phyloP scores from a whole-genome alignment of 75 land plant species.

The Ceratopteris richardii region DNA sequence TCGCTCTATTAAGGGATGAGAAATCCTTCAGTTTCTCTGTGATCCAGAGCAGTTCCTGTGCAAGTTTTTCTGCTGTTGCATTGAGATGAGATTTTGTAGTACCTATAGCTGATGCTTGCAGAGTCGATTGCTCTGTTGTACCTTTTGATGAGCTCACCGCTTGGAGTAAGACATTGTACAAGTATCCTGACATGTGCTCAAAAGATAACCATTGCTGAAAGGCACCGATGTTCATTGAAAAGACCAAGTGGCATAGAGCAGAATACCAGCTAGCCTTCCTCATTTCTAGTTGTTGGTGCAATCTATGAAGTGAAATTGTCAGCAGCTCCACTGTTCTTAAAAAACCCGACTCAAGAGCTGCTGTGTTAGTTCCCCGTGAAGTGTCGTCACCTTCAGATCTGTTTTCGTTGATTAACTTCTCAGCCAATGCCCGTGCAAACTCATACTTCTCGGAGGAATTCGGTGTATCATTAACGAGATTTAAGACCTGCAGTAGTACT shows the following conservation, averaged over 20 bases:
- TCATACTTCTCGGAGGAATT: conserved; percentile 74
- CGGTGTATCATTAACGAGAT: conserved; percentile 49
- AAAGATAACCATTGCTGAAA: background rate
- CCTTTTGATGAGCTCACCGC: background rate
- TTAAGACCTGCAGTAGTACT: conserved; percentile 49
- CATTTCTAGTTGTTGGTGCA: conserved; percentile 12
- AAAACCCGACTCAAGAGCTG: conserved; percentile 55
- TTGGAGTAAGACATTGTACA: conserved; percentile 7
- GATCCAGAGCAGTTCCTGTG: conserved; percentile 82
- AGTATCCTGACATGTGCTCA: background rate
- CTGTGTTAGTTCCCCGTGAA: conserved; percentile 44
- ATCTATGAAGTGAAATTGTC: conserved; percentile 3
- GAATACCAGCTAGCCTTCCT: conserved; percentile 26
- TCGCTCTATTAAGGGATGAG: conserved; percentile 52
- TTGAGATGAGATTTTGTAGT: conserved; percentile 6
- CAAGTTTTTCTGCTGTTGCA: conserved; percentile 70
- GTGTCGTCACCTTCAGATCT: conserved; percentile 24
- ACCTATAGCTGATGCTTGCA: background rate
- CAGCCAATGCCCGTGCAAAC: conserved; percentile 57
- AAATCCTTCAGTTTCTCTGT: conserved; percentile 54
- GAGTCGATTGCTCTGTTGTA: background rate
- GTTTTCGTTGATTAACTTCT: conserved; percentile 62
- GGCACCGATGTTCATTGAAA: conserved; percentile 7
- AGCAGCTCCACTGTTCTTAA: conserved; percentile 39
- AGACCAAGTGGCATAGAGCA: conserved; percentile 24